Conservation (phyloP, 129 eudicot genomes). For the Escallonia rubra region DNA sequence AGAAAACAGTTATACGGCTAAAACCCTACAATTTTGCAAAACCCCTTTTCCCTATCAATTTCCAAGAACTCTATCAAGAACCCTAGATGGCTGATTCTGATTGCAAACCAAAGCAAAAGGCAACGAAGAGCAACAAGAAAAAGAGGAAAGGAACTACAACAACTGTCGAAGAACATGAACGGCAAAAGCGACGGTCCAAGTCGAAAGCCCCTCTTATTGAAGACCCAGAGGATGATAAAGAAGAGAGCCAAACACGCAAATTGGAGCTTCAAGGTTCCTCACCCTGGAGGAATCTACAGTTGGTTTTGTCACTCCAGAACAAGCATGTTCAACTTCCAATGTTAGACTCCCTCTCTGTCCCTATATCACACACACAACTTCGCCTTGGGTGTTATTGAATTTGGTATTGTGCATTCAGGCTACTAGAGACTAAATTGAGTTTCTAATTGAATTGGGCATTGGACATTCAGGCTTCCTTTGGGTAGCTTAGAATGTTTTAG, state of each 20-base stretch:
- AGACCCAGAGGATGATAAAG: conserved; percentile 4
- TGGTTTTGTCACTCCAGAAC: conserved; percentile 52
- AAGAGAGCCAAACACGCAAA: conserved; percentile 7
- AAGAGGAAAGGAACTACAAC: conserved; percentile 22
- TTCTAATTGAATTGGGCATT: neutral
- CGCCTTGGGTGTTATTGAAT: too few species aligned
- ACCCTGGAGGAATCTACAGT: conserved; percentile 71
- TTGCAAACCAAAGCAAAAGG: conserved; percentile 19
- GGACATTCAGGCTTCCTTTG: neutral
- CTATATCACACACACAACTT: neutral
- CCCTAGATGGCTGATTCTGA: conserved; percentile 26
- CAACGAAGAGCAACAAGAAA: conserved; percentile 35
- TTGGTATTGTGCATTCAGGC: too few species aligned
- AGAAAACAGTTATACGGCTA: neutral
- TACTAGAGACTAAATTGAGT: neutral
- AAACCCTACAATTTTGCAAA: conserved; percentile 6
- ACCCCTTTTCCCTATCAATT: neutral
- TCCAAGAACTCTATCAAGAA: neutral
- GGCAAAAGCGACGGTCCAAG: conserved; percentile 11
- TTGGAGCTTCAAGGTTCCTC: neutral
- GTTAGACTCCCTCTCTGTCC: conserved; percentile 24
- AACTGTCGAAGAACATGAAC: conserved; percentile 10
- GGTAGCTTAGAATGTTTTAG: neutral
- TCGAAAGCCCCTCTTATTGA: neutral
- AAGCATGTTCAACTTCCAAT: conserved; percentile 26